phyloP scores from a whole-genome alignment of 495 filamentous ascomycete species.

The Xylaria bambusicola region DNA sequence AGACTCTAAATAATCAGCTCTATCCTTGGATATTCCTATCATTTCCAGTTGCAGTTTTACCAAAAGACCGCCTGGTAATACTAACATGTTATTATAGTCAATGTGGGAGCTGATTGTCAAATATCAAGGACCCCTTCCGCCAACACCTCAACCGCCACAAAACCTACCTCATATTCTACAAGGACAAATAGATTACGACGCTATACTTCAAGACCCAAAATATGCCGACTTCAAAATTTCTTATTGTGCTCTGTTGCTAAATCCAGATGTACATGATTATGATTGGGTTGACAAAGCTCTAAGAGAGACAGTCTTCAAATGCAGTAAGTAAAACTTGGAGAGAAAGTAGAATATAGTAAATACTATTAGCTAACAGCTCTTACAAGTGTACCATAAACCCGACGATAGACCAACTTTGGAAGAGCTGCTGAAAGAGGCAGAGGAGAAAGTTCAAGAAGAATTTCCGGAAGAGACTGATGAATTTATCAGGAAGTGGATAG shows the following conservation, averaged over 20 bases:
- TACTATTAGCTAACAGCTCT: neutral
- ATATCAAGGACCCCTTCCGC: neutral
- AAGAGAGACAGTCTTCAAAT: conserved; percentile 21
- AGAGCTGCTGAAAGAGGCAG: conserved; percentile 13
- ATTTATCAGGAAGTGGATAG: conserved; percentile 17
- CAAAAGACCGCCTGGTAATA: neutral
- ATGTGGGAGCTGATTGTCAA: conserved; percentile 29
- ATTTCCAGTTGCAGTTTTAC: too few species aligned
- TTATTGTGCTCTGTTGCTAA: conserved; percentile 18
- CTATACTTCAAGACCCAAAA: neutral
- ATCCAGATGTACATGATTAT: conserved; percentile 4
- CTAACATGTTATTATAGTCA: conserved; percentile 19
- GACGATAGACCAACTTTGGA: conserved; percentile 21
- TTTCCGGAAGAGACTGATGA: conserved; percentile 10
- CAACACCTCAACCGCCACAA: conserved; percentile 21
- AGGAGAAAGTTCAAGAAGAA: neutral
- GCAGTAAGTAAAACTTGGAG: conserved; percentile 5
- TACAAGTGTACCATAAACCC: conserved; percentile 26
- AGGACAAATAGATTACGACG: neutral
- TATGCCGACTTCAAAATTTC: conserved; percentile 15
- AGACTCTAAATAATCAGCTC: too few species aligned
- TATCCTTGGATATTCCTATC: too few species aligned
- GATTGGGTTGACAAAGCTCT: conserved; percentile 22
- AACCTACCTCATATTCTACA: neutral
- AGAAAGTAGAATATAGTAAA: neutral